Base-by-base conservation (phyloP, 352 stramenopile species). In the Phytopythium mirpurense region DNA sequence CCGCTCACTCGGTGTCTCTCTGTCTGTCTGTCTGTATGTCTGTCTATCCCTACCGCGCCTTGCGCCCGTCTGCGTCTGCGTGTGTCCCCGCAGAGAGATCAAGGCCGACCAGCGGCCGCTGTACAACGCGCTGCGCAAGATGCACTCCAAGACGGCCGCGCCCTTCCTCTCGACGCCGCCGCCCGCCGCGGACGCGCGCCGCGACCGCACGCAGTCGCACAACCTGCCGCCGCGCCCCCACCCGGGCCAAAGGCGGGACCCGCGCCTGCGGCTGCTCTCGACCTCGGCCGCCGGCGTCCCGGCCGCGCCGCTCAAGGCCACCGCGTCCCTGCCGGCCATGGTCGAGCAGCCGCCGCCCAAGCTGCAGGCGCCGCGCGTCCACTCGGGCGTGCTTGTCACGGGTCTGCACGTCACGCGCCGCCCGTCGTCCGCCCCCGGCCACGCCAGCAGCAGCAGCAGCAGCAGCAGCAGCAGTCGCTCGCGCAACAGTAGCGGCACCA, bases 121-220 rank as follows among this genome's bases (percentile, higher is more conserved):
- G 3, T 74, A 65, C 63, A 73, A 77, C 48, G 65, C 62, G 21
- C 56, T 73, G 12, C 68, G 65, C 8, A 72, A 77, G 27, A 77
- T 74, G 68, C 61, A 77, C 42, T 62, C 47, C 55, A 54, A 45
- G 36, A 57, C 64, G 19, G 27, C 54, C n/a, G 16, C 37, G 32
- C n/a, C n/a, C 21, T 44, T 53, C 47, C 12, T 44, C 2, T 19
- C 23, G n/a, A 12, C 14, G 47, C 47, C 47, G 47, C 47, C 47
- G 14, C 21, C 47, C 7, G 5, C 23, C 31, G 14, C 7, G 5
- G 19, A n/a, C 1, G 31, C 14, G 27, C n/a, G 31, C 18, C 47
- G 47, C 2, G 21, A 43, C 31, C 47, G 47, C 31, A 43, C 31
- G 1, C 26, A 44, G 47, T 53, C 47, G 21, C 47, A 53, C 47